Evolutionary conservation across 768 basidiomycete genomes (phyloP).

Genomic region (Kwoniella shandongensis): DNA sequence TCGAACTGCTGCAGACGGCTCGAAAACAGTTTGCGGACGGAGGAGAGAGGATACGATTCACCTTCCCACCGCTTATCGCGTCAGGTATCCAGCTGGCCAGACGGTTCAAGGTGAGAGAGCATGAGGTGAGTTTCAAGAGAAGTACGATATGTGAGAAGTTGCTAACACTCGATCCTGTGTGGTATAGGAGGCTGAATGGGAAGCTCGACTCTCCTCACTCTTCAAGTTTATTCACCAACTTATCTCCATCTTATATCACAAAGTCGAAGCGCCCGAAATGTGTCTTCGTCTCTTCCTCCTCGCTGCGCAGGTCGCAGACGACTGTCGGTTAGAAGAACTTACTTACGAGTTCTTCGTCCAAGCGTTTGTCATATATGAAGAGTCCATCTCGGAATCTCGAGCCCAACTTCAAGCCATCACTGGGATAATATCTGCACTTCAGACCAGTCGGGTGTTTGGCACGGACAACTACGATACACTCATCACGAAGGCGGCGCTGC

Average conservation of each 20-base stretch:
- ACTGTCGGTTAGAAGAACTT: slow-evolving; percentile 91
- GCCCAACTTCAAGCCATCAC: slow-evolving; percentile 98
- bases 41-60: slow-evolving; percentile 92
- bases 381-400: slow-evolving; percentile 90
- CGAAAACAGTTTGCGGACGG: slow-evolving; percentile 79
- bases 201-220: slow-evolving; percentile 76
- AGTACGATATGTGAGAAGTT: no score
- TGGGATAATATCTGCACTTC: slow-evolving; percentile 85
- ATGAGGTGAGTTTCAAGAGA: slow-evolving; percentile 45
- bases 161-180: not conserved
- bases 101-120: slow-evolving; percentile 80
- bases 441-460: slow-evolving; percentile 85
- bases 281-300: slow-evolving; percentile 93
- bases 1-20: slow-evolving; percentile 90
- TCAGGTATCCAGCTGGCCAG: slow-evolving; percentile 89
- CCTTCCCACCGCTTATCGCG: slow-evolving; percentile 93
- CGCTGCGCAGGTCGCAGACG: slow-evolving; percentile 90
- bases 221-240: slow-evolving; percentile 94
- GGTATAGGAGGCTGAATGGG: slow-evolving; percentile 77
- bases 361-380: slow-evolving; percentile 96
- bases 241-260: slow-evolving; percentile 86
- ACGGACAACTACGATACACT: slow-evolving; percentile 95
- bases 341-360: slow-evolving; percentile 98
- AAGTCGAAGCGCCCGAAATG: slow-evolving; percentile 82
- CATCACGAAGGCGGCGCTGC: slow-evolving; percentile 97